These are phyloP conservation scores for Gillenia trifoliata DNA, from an alignment of 306 rosid genomes.

Conservation along the genomic window DNA sequence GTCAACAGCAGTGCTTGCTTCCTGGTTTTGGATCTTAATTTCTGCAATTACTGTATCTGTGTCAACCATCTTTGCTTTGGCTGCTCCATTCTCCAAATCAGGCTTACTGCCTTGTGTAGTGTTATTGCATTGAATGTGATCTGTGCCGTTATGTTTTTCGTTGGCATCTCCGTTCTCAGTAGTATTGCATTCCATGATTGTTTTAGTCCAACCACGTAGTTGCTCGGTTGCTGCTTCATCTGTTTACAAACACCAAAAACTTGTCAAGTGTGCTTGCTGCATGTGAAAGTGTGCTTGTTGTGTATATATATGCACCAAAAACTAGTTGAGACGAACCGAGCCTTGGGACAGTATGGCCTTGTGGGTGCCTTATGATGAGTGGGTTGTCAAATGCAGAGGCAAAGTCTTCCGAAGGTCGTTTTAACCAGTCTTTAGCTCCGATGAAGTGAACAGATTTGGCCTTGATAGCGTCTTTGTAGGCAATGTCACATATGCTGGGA, in stretches of 20 bases:
- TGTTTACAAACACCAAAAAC: constrained; percentile 7
- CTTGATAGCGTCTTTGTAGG: constrained; percentile 60
- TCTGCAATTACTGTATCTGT: constrained; percentile 17
- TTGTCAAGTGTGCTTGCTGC: too few relatives aligned
- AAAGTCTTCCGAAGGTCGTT: constrained; percentile 68
- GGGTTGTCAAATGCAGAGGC: constrained; percentile 62
- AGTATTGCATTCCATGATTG: constrained; percentile 3
- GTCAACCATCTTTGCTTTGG: constrained; percentile 4
- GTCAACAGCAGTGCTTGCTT: constrained; percentile 8
- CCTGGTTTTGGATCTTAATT: constrained; percentile 14
- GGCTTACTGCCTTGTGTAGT: not conserved
- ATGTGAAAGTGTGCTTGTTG: not conserved
- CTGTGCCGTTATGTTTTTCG: not conserved
- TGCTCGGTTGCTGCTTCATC: constrained; percentile 52
- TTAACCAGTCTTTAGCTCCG: constrained; percentile 85
- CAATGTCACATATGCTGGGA: constrained; percentile 66
- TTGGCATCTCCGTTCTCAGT: constrained; percentile 12
- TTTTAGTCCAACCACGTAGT: constrained; percentile 40
- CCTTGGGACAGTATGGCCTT: constrained; percentile 87
- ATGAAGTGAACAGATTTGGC: constrained; percentile 75
- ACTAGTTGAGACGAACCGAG: constrained; percentile 36
- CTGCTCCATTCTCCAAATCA: constrained; percentile 24
- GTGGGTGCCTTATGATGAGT: constrained; percentile 72
- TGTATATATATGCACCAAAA: not conserved
- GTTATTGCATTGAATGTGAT: not conserved